Base-by-base conservation (phyloP, 148 eudicot genomes). In the Pharnaceum exiguum region DNA sequence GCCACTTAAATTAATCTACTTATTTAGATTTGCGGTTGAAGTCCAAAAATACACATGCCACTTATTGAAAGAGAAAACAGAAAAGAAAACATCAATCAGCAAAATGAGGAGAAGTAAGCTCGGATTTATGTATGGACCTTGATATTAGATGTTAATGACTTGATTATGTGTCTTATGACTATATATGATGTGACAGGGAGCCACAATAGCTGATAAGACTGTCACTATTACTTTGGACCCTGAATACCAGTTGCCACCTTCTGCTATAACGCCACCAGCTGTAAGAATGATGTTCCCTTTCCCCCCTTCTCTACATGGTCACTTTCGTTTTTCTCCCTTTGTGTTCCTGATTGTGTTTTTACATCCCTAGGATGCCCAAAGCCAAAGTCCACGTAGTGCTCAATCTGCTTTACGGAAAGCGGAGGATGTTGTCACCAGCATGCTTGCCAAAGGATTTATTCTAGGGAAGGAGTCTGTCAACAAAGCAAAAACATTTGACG, bases 391-490 rank as follows among this genome's bases (percentile, higher is more conserved):
- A 12, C 74, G 42, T 27, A 77, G 81, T 46, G 43, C 79, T 33
- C 88, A 80, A 66, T 73, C 87, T 66, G 95, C 89, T 68, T 56
- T 85, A 2, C 78, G 68, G 54, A 93, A 93, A 61, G 99, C 99
- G 18, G 99, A 88, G 72, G 99, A 93, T 69, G 99, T 83, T 12
- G 96, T 89, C 37, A 78, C 83, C 61, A 74, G 82, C 78, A 83
- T 86, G 99, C 82, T 93, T 52, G 99, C 99, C 27, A 85, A 77
- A 75, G 99, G 99, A 37, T 93, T 79, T 55, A 74, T 93, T 57
- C 68, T 93, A 51, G 99, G 99, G 49, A 93, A 93, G 78, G 99
- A 89, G 46, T 95, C 99, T 5, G 79, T 93, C 10, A 72, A 71
- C 73, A 81, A 82, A 75, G 99, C 95, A 32, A 93, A 89, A 70